Base-by-base conservation (phyloP, 805 yeast species). In the Starmera quercuum region DNA sequence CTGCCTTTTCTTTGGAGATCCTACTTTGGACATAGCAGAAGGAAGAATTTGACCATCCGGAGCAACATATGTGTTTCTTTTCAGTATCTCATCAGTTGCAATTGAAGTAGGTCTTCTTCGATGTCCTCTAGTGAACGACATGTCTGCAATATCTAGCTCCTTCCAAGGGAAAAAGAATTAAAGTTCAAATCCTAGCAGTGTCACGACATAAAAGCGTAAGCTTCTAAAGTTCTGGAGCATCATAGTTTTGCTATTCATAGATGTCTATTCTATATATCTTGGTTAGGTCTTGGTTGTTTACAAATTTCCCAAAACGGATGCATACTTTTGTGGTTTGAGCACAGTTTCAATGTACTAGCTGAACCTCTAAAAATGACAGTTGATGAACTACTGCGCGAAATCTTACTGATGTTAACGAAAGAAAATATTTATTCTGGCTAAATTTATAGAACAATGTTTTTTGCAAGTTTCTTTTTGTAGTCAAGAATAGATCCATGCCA, bases 401-500 rank as follows among this genome's bases (percentile, higher is more conserved):
- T n/a, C n/a, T n/a, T n/a, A n/a, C n/a, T n/a, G n/a, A n/a, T n/a
- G n/a, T n/a, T n/a, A n/a, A n/a, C n/a, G n/a, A n/a, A n/a, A n/a
- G n/a, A n/a, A n/a, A n/a, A n/a, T n/a, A n/a, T n/a, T n/a, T n/a
- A n/a, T n/a, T n/a, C n/a, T n/a, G n/a, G n/a, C n/a, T n/a, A n/a
- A n/a, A n/a, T 39, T 65, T 65, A 75, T 56, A 83, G 72, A 45
- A 84, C 88, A 65, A 90, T 87, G 47, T 83, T 79, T 67, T 78
- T 77, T 35, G 98, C 97, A 72, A 92, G 75, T 65, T 82, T 82
- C 73, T 81, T 83, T 80, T 92, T 92, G 74, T 92, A 92, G 48
- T 81, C 80, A 62, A 85, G 71, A 58, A 92, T 92, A 30, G 81
- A 56, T 51, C 95, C 95, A 44, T 92, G 84, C 98, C 98, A 92